These are phyloP conservation scores for Scedosporium aurantiacum DNA, from an alignment of 2,329 filamentous ascomycete species.

Conservation along the genomic window DNA sequence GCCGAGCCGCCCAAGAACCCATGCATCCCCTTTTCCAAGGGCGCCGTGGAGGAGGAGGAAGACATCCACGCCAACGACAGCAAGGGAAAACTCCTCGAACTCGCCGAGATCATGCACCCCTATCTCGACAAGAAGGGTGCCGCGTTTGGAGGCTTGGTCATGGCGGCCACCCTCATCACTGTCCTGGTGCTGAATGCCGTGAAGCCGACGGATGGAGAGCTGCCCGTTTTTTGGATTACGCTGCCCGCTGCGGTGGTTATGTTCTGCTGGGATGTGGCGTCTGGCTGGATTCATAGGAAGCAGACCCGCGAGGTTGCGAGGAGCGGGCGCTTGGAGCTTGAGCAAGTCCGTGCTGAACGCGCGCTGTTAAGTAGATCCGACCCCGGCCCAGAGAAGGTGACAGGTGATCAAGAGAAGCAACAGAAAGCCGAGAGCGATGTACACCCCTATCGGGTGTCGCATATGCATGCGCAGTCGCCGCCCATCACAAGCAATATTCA, in stretches of 20 bases:
- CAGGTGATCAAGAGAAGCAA: neutral
- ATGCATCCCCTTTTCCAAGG: slow-evolving; percentile 56
- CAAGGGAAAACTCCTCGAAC: slow-evolving; percentile 39
- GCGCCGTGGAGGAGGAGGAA: slow-evolving; percentile 41
- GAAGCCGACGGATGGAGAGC: slow-evolving; percentile 33
- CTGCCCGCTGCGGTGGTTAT: slow-evolving; percentile 57
- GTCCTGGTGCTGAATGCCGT: slow-evolving; percentile 56
- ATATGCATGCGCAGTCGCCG: too few relatives aligned
- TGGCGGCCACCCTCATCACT: slow-evolving; percentile 56
- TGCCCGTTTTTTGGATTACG: slow-evolving; percentile 58
- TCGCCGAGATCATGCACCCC: slow-evolving; percentile 67
- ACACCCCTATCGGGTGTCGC: too few relatives aligned
- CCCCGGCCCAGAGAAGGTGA: neutral
- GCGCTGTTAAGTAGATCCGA: too few relatives aligned
- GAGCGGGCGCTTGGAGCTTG: slow-evolving; percentile 30
- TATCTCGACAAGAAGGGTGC: slow-evolving; percentile 59
- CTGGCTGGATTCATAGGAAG: slow-evolving; percentile 51
- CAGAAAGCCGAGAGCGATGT: neutral
- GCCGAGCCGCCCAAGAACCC: slow-evolving; percentile 54
- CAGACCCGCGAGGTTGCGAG: slow-evolving; percentile 53
- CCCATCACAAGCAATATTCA: too few relatives aligned
- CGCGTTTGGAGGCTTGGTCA: slow-evolving; percentile 51
- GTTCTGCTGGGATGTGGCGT: slow-evolving; percentile 55
- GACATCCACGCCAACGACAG: slow-evolving; percentile 33
- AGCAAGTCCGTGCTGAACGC: too few relatives aligned